Evolutionary conservation across 768 basidiomycete species (phyloP).

Genomic region (Trametes maxima): DNA sequence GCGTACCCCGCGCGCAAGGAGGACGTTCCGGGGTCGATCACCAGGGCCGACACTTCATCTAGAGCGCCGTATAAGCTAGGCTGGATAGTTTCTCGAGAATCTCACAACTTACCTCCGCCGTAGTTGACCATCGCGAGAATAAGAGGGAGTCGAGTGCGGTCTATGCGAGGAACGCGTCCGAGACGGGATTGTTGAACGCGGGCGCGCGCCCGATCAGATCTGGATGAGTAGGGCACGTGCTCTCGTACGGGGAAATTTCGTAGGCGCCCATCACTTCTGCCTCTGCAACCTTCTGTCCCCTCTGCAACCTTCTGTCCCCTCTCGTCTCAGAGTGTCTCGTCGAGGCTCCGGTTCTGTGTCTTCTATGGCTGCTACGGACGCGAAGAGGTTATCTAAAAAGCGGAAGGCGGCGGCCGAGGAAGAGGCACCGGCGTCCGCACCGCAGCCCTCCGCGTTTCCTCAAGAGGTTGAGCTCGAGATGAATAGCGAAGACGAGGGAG

Average conservation of each 20-base stretch:
- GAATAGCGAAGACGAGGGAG: constrained; percentile 72
- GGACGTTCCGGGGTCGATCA: constrained; percentile 91
- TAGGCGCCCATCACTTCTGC: constrained; percentile 9
- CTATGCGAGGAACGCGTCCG: not conserved
- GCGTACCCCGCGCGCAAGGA: constrained; percentile 95
- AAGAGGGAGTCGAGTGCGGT: not conserved
- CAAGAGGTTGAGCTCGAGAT: constrained; percentile 62
- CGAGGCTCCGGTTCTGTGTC: not conserved
- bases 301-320: not conserved
- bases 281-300: not conserved
- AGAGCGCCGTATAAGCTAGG: not conserved
- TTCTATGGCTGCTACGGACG: constrained; percentile 38
- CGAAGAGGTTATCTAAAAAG: constrained; percentile 50
- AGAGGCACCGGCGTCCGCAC: constrained; percentile 31
- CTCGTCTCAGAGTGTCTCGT: not conserved
- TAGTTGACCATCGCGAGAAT: constrained; percentile 70
- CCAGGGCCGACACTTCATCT: constrained; percentile 98
- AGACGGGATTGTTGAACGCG: constrained; percentile 8
- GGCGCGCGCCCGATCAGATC: constrained; percentile 33
- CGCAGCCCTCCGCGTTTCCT: constrained; percentile 36
- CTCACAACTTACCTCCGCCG: constrained; percentile 68
- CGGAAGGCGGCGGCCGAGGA: constrained; percentile 57
- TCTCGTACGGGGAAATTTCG: constrained; percentile 29
- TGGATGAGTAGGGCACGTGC: constrained; percentile 21
- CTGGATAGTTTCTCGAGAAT: not conserved